phyloP scores from a whole-genome alignment of 768 basidiomycete genomes.

The Termitomyces sp. region DNA sequence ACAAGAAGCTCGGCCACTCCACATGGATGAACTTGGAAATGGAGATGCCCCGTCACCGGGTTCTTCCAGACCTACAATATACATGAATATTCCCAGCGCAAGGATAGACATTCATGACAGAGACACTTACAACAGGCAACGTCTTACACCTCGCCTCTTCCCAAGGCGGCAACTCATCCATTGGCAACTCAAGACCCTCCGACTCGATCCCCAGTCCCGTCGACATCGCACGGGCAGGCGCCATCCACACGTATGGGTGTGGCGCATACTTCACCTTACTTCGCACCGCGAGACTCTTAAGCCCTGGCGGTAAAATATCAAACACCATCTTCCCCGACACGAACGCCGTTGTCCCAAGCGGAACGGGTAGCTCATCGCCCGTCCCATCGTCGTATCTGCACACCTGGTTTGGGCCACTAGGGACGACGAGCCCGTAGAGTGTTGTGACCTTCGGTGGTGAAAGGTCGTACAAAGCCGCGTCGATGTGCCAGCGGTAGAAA shows the following conservation, averaged over 20 bases:
- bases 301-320: constrained; percentile 62
- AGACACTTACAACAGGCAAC: constrained; percentile 53
- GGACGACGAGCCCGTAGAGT: constrained; percentile 75
- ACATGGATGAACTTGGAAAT: constrained; percentile 90
- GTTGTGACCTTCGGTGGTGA: constrained; percentile 84
- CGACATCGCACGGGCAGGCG: constrained; percentile 63
- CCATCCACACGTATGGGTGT: constrained; percentile 92
- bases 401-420: constrained; percentile 58
- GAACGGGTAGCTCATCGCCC: constrained; percentile 77
- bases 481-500: constrained; percentile 93
- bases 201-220: constrained; percentile 82
- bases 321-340: constrained; percentile 83
- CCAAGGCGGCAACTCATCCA: constrained; percentile 77
- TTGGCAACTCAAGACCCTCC: constrained; percentile 68
- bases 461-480: constrained; percentile 77
- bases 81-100: not conserved
- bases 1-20: constrained; percentile 65
- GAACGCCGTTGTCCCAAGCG: constrained; percentile 86
- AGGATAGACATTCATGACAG: constrained; percentile 12
- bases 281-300: constrained; percentile 81
- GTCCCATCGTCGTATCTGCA: constrained; percentile 85
- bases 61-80: constrained; percentile 83
- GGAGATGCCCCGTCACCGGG: constrained; percentile 75
- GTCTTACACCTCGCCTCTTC: constrained; percentile 71
- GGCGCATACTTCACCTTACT: constrained; percentile 75